phyloP scores from a whole-genome alignment of 371 early-diverging fungal species.

The Syncephalastrum contaminatum region DNA sequence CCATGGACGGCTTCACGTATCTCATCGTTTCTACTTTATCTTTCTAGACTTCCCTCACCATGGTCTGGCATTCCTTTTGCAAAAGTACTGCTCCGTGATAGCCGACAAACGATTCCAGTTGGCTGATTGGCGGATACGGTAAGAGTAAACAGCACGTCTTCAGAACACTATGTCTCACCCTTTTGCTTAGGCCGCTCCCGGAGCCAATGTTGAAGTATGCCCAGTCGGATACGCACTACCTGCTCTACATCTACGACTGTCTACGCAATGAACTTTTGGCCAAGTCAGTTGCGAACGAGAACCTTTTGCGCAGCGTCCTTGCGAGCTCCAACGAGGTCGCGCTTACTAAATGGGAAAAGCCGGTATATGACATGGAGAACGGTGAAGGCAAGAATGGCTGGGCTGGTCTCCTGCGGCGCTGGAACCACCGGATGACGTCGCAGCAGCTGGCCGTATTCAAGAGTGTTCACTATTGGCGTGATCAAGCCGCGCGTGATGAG shows the following conservation, averaged over 20 bases:
- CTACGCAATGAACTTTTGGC: conserved; percentile 82
- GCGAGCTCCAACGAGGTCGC: conserved; percentile 70
- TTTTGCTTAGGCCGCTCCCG: conserved; percentile 77
- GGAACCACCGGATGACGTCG: conserved; percentile 57
- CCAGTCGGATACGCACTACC: conserved; percentile 93
- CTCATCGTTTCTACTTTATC: background rate
- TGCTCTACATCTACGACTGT: conserved; percentile 90
- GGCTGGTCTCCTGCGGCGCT: conserved; percentile 64
- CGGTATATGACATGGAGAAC: conserved; percentile 72
- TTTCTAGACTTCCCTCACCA: conserved; percentile 66
- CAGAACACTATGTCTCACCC: background rate
- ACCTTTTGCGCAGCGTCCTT: conserved; percentile 67
- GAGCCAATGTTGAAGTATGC: conserved; percentile 93
- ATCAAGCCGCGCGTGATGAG: conserved; percentile 84
- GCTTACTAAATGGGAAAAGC: conserved; percentile 72
- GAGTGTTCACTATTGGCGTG: conserved; percentile 91
- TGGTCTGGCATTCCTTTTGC: conserved; percentile 82
- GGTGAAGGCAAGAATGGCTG: conserved; percentile 82
- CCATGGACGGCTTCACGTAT: background rate
- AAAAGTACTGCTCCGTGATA: conserved; percentile 73
- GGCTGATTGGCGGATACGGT: conserved; percentile 96
- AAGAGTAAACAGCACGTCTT: background rate
- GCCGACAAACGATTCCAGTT: conserved; percentile 94
- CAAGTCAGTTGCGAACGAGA: conserved; percentile 56
- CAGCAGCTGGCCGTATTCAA: conserved; percentile 79